Evolutionary conservation across 1,139 yeast species (phyloP).

Genomic region (Eremothecium gossypii): DNA sequence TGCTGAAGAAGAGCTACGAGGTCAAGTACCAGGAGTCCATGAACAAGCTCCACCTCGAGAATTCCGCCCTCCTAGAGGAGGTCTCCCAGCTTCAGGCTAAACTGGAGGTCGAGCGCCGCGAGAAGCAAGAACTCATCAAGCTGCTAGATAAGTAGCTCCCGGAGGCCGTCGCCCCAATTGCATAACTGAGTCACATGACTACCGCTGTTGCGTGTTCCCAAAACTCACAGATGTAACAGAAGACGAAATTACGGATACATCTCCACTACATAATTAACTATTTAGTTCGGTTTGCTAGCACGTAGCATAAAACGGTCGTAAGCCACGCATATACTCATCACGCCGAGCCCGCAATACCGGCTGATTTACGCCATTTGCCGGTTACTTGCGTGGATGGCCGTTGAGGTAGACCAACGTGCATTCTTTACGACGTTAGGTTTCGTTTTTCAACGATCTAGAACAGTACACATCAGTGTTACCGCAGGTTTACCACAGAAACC

Average conservation of each 20-base stretch:
- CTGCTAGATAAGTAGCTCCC: constrained; percentile 36
- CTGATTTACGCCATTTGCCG: too few relatives aligned
- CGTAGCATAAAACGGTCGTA: too few relatives aligned
- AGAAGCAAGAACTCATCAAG: constrained; percentile 46
- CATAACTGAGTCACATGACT: too few relatives aligned
- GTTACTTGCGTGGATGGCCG: too few relatives aligned
- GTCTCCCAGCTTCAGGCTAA: constrained; percentile 38
- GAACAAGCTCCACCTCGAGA: constrained; percentile 35
- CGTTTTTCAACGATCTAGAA: background rate
- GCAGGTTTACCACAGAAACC: background rate
- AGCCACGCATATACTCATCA: too few relatives aligned
- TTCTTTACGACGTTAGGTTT: background rate
- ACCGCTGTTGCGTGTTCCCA: too few relatives aligned
- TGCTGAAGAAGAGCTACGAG: constrained; percentile 45
- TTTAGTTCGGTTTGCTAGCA: background rate
- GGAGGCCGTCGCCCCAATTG: too few relatives aligned
- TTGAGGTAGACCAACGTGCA: background rate
- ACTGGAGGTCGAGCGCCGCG: constrained; percentile 41
- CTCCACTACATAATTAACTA: background rate
- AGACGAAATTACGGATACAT: too few relatives aligned
- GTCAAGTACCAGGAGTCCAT: constrained; percentile 39
- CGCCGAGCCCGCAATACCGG: too few relatives aligned
- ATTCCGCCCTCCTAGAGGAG: constrained; percentile 37
- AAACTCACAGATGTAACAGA: too few relatives aligned
- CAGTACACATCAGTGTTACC: background rate